phyloP scores from a whole-genome alignment of 805 yeast genomes.

The Candida loeiensis region DNA sequence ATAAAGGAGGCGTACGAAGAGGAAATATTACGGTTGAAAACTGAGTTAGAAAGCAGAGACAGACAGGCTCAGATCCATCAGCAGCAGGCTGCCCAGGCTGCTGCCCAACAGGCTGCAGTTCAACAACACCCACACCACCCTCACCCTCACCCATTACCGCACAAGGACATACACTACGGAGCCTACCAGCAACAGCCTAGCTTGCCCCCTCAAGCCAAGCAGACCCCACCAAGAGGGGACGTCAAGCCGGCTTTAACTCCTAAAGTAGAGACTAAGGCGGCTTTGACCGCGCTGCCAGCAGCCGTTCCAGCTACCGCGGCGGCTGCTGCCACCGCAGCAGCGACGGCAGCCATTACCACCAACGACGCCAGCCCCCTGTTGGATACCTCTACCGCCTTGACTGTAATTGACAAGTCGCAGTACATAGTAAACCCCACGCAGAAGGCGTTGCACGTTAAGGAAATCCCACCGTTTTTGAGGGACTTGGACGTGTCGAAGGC shows the following conservation, averaged over 20 bases:
- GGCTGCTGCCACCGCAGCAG: constrained; percentile 11
- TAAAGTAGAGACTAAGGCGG: constrained; percentile 17
- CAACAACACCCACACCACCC: constrained; percentile 17
- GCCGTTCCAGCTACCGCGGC: constrained; percentile 14
- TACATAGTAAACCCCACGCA: constrained; percentile 41
- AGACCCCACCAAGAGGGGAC: constrained; percentile 14
- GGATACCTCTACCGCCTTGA: constrained; percentile 32
- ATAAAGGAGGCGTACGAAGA: constrained; percentile 96
- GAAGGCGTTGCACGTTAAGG: constrained; percentile 59
- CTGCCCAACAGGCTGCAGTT: constrained; percentile 25
- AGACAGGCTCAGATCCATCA: constrained; percentile 45
- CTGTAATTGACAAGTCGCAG: constrained; percentile 38
- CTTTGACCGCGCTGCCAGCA: constrained; percentile 11
- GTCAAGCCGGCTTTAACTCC: constrained; percentile 9
- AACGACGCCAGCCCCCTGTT: constrained; percentile 11
- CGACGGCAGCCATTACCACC: constrained; percentile 21
- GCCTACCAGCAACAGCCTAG: constrained; percentile 13
- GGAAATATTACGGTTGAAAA: constrained; percentile 80
- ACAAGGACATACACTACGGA: constrained; percentile 15
- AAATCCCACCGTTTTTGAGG: constrained; percentile 74
- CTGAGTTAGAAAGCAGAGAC: constrained; percentile 79
- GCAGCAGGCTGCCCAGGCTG: constrained; percentile 35
- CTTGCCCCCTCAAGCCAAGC: constrained; percentile 16
- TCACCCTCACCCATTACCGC: constrained; percentile 13
- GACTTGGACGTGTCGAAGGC: constrained; percentile 79